Base-by-base conservation (phyloP, 2,329 filamentous ascomycete species). In the Paecilomyces variotii region DNA sequence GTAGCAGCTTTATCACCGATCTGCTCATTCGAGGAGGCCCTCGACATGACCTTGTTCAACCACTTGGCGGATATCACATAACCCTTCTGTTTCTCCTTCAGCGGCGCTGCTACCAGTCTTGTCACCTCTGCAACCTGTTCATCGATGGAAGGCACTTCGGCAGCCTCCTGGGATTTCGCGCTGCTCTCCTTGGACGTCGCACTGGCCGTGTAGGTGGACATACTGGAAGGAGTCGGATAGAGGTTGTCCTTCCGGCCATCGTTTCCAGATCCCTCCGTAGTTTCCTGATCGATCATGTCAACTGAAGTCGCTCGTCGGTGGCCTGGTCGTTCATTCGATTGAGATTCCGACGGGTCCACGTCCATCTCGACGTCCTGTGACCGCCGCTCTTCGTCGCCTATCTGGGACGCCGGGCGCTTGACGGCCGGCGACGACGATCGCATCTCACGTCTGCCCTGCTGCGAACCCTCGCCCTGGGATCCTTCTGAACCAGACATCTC, bases 11-110 rank as follows among this genome's bases (percentile, higher is more conserved):
- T 88, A 60, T 81, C 78, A 45, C 76, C 77, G 56, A 83, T 81
- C 61, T 81, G 79, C 24, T 79, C 80, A 56, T 80, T 75, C 59
- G 83, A 81, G 7, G 82, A 80, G 54, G 83, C 84, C 57, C 89
- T 80, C 26, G 88, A 82, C 60, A 87, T 78, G 2, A 94, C 90
- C 60, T 85, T 84, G 58, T 83, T 80, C 34, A 97, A 80, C 94
- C 94, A 97, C 60, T 81, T 80, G 55, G 82, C 83, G 1, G 92
- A 95, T 3, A 97, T 84, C 24, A 96, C 75, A 66, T 87, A 96
- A 12, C 87, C 89, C 57, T 84, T 82, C 59, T 89, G 84, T n/a
- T 87, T 87, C 61, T 92, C 89, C 59, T 84, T 75, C n/a, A 86
- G 72, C 6, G 83, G 80, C 53, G 81, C 78, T 35, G 72, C 66